Evolutionary conservation across 495 filamentous ascomycete species (phyloP).

Genomic region (Astrothelium macrocarpum): DNA sequence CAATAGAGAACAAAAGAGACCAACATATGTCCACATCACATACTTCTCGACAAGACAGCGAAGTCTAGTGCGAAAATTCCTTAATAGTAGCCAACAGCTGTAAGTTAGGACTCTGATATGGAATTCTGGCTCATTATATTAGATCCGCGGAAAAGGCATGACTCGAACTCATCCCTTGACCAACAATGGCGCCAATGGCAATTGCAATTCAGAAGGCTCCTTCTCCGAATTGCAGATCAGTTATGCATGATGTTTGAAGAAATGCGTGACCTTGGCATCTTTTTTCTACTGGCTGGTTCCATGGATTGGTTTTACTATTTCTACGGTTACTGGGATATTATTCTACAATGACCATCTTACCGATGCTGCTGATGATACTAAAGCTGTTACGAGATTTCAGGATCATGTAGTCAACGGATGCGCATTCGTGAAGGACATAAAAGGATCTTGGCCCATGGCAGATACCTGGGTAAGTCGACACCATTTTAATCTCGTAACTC

Average conservation of each 20-base stretch:
- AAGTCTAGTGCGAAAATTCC: no score
- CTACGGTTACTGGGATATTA: slow-evolving; percentile 25
- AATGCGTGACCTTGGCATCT: slow-evolving; percentile 27
- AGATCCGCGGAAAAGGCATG: slow-evolving; percentile 17
- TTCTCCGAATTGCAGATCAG: slow-evolving; percentile 21
- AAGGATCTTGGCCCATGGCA: slow-evolving; percentile 26
- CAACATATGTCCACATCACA: no score
- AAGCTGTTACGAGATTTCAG: slow-evolving; percentile 14
- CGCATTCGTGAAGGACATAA: slow-evolving; percentile 26
- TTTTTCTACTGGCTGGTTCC: slow-evolving; percentile 27
- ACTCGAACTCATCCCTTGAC: background rate
- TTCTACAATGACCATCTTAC: slow-evolving; percentile 25
- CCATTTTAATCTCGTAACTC: background rate
- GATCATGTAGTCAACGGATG: slow-evolving; percentile 22
- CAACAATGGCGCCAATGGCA: slow-evolving; percentile 24
- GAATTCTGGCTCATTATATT: no score
- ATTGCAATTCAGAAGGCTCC: slow-evolving; percentile 16
- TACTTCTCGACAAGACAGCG: no score
- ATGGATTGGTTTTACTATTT: slow-evolving; percentile 29
- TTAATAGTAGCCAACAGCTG: no score
- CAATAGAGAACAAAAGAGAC: no score
- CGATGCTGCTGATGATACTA: slow-evolving; percentile 18
- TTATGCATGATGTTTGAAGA: slow-evolving; percentile 29
- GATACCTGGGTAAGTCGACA: slow-evolving; percentile 20
- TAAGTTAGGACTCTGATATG: no score